Evolutionary conservation across 139 green algal species (phyloP).

Genomic region (Chlorella sp.): DNA sequence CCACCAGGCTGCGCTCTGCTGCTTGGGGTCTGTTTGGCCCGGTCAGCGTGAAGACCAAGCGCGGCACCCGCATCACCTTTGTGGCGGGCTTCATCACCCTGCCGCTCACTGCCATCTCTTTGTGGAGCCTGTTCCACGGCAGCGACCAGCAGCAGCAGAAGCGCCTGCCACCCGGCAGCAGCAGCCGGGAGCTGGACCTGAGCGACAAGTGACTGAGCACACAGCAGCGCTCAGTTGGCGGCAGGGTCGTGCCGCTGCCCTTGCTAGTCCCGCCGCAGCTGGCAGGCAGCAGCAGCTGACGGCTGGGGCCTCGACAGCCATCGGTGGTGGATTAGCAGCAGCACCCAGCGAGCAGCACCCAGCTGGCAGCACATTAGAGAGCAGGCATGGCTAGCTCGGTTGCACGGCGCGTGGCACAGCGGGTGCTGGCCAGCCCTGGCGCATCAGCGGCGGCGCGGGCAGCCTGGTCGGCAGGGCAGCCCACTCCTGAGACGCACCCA

Average conservation of each 20-base stretch:
- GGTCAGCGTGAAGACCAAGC: slow-evolving; percentile 36
- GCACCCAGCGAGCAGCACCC: background rate
- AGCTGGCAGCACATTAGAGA: background rate
- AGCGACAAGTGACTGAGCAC: slow-evolving; percentile 12
- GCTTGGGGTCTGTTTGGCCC: slow-evolving; percentile 41
- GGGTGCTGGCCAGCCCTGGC: background rate
- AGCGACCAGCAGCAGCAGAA: background rate
- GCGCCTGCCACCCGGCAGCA: too few species aligned
- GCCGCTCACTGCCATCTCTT: slow-evolving; percentile 33
- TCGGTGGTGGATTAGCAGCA: background rate
- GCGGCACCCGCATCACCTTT: slow-evolving; percentile 29
- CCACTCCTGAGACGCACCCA: slow-evolving; percentile 64
- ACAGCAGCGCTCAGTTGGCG: too few species aligned
- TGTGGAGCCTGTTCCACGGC: slow-evolving; percentile 22
- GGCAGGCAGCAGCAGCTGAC: background rate
- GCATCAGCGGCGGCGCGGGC: background rate
- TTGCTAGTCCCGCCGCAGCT: background rate
- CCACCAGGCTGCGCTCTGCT: background rate
- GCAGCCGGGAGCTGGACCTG: background rate
- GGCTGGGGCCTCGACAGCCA: background rate
- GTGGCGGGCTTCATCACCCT: slow-evolving; percentile 41
- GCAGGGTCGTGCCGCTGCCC: too few species aligned
- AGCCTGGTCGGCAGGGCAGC: slow-evolving; percentile 55
- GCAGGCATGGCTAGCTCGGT: background rate
- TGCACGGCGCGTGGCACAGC: background rate